Base-by-base conservation (phyloP, 2,329 filamentous ascomycete genomes). In the Penicillium sp. region DNA sequence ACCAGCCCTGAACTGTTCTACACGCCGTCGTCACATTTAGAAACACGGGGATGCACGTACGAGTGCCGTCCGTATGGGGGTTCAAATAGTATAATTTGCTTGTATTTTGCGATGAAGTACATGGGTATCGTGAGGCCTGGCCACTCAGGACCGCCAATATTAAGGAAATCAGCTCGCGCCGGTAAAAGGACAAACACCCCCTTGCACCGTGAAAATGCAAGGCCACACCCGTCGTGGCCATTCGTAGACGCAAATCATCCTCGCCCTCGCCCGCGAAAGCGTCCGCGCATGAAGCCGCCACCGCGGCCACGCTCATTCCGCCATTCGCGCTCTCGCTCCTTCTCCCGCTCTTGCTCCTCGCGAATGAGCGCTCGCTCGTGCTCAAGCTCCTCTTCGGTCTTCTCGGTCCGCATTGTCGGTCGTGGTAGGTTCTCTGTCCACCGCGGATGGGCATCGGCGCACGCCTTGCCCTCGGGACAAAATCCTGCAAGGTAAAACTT, bases 401-500 rank as follows among this genome's bases (percentile, higher is more conserved):
- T 88, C 69, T 90, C 87, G 35, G 91, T 76, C 50, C 76, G 75
- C 38, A 81, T 77, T 52, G 81, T 81, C 5, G 81, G 83, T 61
- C 78, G 80, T 54, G 77, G 79, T 48, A 86, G 75, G 57, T 92
- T 85, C 64, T 83, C 79, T 16, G 76, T 73, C 86, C 90, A 97
- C 53, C 85, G 82, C 3, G 92, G 86, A 71, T 99, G 94, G 5
- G 90, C 87, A 18, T 87, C 83, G 66, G 84, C 85, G 74, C 94
- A 99, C 7, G 77, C 77, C 55, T 71, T 72, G 72, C 86, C 92
- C 49, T 95, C 88, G 0, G 94, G 94, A 69, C 94, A 99, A 76
- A 99, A 99, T 1, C 94, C 94, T 7, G 90, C 90, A 14, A 97
- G 77, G 68, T 95, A 99, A 70, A 87, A 96, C 1, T 79, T 79